These are phyloP conservation scores for Tylopilus orsonianus DNA, from an alignment of 1,284 basidiomycete species.

Conservation along the genomic window DNA sequence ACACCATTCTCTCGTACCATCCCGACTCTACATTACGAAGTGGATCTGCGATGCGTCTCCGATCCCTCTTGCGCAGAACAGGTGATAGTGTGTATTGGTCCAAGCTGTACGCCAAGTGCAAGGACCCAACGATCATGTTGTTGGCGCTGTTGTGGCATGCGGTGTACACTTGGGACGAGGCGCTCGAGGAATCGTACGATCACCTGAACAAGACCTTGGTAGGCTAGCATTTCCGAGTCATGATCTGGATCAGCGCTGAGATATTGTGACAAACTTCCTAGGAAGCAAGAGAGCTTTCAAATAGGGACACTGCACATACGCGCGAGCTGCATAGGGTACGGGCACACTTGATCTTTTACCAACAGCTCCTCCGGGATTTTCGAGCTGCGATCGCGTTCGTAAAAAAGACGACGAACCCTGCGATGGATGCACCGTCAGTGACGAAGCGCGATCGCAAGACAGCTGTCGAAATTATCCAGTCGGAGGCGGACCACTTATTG, in stretches of 20 bases:
- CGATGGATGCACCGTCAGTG: slow-evolving; percentile 24
- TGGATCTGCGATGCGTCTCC: slow-evolving; percentile 31
- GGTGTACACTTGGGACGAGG: slow-evolving; percentile 53
- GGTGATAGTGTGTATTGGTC: slow-evolving; percentile 35
- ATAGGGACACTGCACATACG: slow-evolving; percentile 7
- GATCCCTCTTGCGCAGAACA: background rate
- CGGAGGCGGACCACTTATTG: slow-evolving; percentile 41
- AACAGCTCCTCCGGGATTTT: slow-evolving; percentile 47
- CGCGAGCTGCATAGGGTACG: slow-evolving; percentile 48
- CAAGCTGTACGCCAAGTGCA: slow-evolving; percentile 42
- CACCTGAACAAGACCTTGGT: slow-evolving; percentile 38
- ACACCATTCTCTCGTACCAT: slow-evolving; percentile 40
- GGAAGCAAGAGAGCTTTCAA: background rate
- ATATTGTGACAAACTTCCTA: background rate
- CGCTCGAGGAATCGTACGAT: slow-evolving; percentile 44
- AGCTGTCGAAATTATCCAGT: slow-evolving; percentile 33
- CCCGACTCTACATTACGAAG: slow-evolving; percentile 24
- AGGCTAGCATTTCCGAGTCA: slow-evolving; percentile 29
- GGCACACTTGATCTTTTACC: slow-evolving; percentile 49
- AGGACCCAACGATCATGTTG: slow-evolving; percentile 49
- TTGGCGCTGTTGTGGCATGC: slow-evolving; percentile 51
- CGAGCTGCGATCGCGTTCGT: slow-evolving; percentile 46
- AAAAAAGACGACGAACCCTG: slow-evolving; percentile 42
- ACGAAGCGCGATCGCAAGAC: slow-evolving; percentile 12
- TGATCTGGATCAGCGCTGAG: background rate